Percentiles rank a stretch among this genome's conserved stretches.
Evolutionary conservation across 2,329 filamentous ascomycete species (phyloP).

Genomic region (Dactylellina sp.): DNA sequence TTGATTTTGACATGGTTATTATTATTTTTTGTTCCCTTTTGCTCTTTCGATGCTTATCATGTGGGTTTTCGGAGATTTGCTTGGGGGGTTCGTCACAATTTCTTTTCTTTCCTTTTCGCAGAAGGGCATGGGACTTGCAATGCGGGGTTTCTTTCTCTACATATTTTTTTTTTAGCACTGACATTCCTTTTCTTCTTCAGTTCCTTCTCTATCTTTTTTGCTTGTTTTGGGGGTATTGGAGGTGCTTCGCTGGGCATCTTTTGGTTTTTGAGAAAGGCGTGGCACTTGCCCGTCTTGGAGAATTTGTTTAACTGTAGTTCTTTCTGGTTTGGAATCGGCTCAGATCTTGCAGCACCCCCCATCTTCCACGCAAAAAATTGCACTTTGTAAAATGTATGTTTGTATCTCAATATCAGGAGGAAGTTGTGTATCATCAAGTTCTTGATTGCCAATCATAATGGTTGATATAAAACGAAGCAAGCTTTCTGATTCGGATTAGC

Average conservation of each 20-base stretch:
- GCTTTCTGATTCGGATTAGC: constrained; percentile 13
- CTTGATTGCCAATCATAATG: not conserved
- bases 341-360: constrained; percentile 1
- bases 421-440: not conserved
- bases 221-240: constrained; percentile 14
- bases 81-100: not conserved
- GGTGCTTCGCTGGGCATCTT: constrained; percentile 1
- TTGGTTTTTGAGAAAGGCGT: not conserved
- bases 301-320: constrained; percentile 2
- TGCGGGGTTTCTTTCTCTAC: constrained; percentile 24
- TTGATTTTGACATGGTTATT: constrained; percentile 8
- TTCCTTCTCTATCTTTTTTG: not conserved
- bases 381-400: too few species aligned
- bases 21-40: not conserved
- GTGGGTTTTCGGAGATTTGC: constrained; percentile 6
- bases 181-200: constrained; percentile 11
- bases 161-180: constrained; percentile 9
- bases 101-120: not conserved
- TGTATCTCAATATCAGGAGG: too few species aligned
- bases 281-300: constrained; percentile 3
- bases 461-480: constrained; percentile 5
- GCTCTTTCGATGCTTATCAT: constrained; percentile 1
- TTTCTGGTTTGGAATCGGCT: too few species aligned
- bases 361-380: not conserved
- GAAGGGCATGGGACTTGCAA: constrained; percentile 1